Evolutionary conservation across 2,329 filamentous ascomycete genomes (phyloP).

Genomic region (Cercospora janseana): DNA sequence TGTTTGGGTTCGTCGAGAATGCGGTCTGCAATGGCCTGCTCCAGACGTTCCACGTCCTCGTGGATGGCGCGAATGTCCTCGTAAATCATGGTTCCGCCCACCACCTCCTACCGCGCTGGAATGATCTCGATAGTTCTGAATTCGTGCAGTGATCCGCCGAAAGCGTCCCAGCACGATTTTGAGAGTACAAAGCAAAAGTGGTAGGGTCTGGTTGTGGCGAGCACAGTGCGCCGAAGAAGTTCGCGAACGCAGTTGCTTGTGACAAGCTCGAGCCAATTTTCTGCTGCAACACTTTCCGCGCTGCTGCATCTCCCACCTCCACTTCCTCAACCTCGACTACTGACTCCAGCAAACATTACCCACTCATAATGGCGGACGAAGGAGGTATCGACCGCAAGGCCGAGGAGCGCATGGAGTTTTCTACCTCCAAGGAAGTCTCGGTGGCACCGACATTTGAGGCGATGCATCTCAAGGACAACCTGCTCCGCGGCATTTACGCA

Average conservation of each 20-base stretch:
- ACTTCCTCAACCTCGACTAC: slow-evolving; percentile 7
- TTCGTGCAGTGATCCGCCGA: too few species aligned
- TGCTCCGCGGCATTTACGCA: slow-evolving; percentile 94
- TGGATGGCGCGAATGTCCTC: slow-evolving; percentile 94
- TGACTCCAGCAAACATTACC: slow-evolving; percentile 6
- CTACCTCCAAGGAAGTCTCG: slow-evolving; percentile 95
- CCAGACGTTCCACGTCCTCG: slow-evolving; percentile 93
- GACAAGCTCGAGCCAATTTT: slow-evolving; percentile 7
- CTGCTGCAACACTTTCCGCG: slow-evolving; percentile 1
- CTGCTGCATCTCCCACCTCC: slow-evolving; percentile 1
- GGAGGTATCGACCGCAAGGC: slow-evolving; percentile 79
- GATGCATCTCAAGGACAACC: slow-evolving; percentile 96
- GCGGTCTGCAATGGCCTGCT: slow-evolving; percentile 89
- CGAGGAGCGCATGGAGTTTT: slow-evolving; percentile 97
- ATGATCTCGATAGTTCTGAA: too few species aligned
- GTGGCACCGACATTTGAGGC: slow-evolving; percentile 83
- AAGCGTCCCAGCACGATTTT: too few species aligned
- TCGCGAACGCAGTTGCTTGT: not conserved
- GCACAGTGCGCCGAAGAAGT: not conserved
- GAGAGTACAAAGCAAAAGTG: too few species aligned
- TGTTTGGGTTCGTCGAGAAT: slow-evolving; percentile 84
- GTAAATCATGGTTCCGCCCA: slow-evolving; percentile 61
- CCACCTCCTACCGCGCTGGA: not conserved
- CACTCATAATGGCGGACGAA: slow-evolving; percentile 73
- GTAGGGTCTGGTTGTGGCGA: too few species aligned